A percentile compares a stretch with the other conserved stretches of the same genome.
Evolutionary conservation across 176 grass and related monocot species (phyloP).

Genomic region (bread wheat (Triticum aestivum)): DNA sequence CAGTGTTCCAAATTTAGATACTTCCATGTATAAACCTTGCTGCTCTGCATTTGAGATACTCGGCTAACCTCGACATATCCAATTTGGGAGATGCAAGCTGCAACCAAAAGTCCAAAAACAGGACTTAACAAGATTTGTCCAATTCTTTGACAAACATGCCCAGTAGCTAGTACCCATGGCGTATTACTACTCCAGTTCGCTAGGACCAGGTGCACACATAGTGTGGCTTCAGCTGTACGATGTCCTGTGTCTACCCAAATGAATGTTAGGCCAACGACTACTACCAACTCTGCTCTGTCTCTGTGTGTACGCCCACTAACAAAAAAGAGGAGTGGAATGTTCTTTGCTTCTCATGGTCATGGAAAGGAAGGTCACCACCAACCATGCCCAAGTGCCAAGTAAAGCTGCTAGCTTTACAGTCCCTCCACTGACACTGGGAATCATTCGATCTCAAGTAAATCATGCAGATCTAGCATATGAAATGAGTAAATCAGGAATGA

Average conservation of each 20-base stretch:
- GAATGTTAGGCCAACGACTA: background rate
- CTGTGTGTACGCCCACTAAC: background rate
- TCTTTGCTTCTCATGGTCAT: background rate
- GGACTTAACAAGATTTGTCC: background rate
- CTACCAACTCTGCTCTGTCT: background rate
- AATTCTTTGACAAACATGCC: background rate
- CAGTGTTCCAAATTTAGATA: too few species aligned
- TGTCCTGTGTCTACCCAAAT: background rate
- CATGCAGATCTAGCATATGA: background rate
- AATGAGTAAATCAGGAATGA: background rate
- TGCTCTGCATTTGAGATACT: too few species aligned
- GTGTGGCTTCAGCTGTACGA: background rate
- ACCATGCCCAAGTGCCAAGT: slow-evolving; percentile 18
- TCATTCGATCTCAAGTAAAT: background rate
- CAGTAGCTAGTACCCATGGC: background rate
- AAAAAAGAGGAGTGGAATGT: background rate
- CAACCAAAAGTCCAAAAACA: background rate
- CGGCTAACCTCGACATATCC: too few species aligned
- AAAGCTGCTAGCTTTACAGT: background rate
- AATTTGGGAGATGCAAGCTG: background rate
- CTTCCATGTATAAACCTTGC: background rate
- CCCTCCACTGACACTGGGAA: background rate
- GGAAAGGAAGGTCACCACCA: background rate
- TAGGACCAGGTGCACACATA: background rate
- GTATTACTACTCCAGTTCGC: background rate